Conservation (phyloP, 179 eudicot genomes). For the Patellifolia procumbens region DNA sequence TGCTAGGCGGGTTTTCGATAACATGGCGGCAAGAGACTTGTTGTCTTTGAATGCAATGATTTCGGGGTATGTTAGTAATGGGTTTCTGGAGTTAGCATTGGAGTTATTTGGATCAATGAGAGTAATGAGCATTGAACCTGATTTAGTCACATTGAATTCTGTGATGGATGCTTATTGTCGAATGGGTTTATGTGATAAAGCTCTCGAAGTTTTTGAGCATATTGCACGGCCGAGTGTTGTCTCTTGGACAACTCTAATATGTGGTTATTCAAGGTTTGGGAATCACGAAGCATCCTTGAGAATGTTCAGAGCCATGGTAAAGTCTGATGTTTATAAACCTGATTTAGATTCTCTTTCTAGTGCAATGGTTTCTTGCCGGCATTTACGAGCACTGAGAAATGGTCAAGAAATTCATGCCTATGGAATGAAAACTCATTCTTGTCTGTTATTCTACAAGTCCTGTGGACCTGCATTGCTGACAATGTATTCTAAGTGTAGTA, state of each 20-base stretch:
- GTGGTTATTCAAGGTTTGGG: slow-evolving; percentile 50
- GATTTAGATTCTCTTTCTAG: slow-evolving; percentile 51
- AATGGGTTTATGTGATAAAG: slow-evolving; percentile 53
- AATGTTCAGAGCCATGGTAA: slow-evolving; percentile 46
- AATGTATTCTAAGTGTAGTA: slow-evolving; percentile 41
- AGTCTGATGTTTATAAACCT: slow-evolving; percentile 25
- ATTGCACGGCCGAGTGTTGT: slow-evolving; percentile 50
- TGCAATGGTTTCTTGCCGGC: slow-evolving; percentile 47
- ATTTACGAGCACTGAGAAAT: slow-evolving; percentile 32
- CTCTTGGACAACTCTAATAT: slow-evolving; percentile 63
- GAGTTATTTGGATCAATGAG: slow-evolving; percentile 39
- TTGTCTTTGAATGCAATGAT: slow-evolving; percentile 59
- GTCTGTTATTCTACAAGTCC: slow-evolving; percentile 36
- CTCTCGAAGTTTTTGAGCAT: slow-evolving; percentile 39
- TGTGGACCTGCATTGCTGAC: slow-evolving; percentile 56
- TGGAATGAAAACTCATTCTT: slow-evolving; percentile 40
- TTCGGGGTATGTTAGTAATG: slow-evolving; percentile 49
- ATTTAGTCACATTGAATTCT: slow-evolving; percentile 51
- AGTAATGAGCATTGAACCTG: slow-evolving; percentile 42
- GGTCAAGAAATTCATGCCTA: slow-evolving; percentile 54
- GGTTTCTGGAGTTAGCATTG: slow-evolving; percentile 36
- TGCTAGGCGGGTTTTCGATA: slow-evolving; percentile 43
- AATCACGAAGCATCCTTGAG: slow-evolving; percentile 38
- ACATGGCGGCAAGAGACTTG: slow-evolving; percentile 43
- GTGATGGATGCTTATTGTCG: slow-evolving; percentile 58